phyloP scores from a whole-genome alignment of 78 protist genomes.

The Dictyostelium capitatum region DNA sequence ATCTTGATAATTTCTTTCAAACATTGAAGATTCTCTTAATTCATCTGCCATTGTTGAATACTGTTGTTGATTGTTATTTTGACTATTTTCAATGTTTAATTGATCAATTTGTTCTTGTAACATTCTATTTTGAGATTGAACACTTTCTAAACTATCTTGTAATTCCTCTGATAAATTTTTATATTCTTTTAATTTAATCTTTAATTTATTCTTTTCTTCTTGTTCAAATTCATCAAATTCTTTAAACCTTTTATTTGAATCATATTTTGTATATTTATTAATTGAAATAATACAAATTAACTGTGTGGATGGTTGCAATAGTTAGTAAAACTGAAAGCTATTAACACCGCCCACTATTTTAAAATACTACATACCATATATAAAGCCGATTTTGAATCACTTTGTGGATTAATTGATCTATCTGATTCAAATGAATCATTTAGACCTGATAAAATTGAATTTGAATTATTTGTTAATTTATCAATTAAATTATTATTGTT shows the following conservation, averaged over 20 bases:
- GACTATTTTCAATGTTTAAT: background rate
- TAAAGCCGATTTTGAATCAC: conserved; percentile 68
- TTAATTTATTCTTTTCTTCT: conserved; percentile 16
- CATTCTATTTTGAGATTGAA: background rate
- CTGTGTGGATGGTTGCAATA: background rate
- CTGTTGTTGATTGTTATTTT: background rate
- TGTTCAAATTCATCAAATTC: conserved; percentile 6
- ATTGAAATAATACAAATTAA: conserved; percentile 65
- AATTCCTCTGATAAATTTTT: background rate
- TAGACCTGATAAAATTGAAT: background rate
- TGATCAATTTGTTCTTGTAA: conserved; percentile 5
- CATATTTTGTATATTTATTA: conserved; percentile 71
- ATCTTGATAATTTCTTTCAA: conserved; percentile 5
- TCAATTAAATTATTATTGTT: conserved; percentile 2
- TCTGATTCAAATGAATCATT: conserved; percentile 65
- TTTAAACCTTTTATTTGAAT: conserved; percentile 35
- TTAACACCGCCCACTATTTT: background rate
- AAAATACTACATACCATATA: conserved; percentile 45
- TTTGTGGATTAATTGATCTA: background rate
- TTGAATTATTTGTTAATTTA: background rate
- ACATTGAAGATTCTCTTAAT: conserved; percentile 6
- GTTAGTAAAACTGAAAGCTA: background rate
- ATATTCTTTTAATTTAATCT: background rate
- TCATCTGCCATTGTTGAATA: background rate
- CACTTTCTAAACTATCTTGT: background rate